Evolutionary conservation across 345 rosid genomes (phyloP).

Genomic region (Melaleuca quinquenervia): DNA sequence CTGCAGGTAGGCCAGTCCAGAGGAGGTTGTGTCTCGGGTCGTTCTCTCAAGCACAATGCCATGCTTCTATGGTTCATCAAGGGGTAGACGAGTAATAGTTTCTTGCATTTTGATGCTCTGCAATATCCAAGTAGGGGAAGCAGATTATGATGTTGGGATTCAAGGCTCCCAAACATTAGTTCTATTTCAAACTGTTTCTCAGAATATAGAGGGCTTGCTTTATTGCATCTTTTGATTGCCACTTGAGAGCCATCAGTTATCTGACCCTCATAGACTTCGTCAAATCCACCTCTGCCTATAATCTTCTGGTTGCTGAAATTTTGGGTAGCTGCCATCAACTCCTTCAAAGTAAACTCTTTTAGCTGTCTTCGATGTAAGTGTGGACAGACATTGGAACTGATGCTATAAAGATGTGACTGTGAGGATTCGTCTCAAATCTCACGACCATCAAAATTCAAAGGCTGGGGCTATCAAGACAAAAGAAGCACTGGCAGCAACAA

Average conservation of each 20-base stretch:
- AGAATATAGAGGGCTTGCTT: no score
- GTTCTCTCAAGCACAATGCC: neutral
- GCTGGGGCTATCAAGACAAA: neutral
- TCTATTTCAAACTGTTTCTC: neutral
- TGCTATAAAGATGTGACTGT: neutral
- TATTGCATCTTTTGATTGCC: neutral
- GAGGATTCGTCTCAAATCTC: neutral
- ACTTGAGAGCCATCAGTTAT: neutral
- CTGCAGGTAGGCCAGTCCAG: constrained; percentile 1
- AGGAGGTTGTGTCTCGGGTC: neutral
- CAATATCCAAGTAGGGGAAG: neutral
- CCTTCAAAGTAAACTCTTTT: neutral
- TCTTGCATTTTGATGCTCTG: neutral
- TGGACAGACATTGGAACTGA: neutral
- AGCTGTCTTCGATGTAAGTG: neutral
- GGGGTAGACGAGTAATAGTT: neutral
- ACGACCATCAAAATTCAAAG: neutral
- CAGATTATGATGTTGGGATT: neutral
- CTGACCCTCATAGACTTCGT: neutral
- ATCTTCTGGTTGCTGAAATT: neutral
- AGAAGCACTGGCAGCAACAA: neutral
- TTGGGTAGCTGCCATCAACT: neutral
- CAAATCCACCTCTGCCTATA: neutral
- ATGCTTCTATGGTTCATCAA: neutral
- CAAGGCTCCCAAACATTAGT: neutral